Evolutionary conservation across 306 rosid species (phyloP).

Genomic region (Ochetophila trinervis): DNA sequence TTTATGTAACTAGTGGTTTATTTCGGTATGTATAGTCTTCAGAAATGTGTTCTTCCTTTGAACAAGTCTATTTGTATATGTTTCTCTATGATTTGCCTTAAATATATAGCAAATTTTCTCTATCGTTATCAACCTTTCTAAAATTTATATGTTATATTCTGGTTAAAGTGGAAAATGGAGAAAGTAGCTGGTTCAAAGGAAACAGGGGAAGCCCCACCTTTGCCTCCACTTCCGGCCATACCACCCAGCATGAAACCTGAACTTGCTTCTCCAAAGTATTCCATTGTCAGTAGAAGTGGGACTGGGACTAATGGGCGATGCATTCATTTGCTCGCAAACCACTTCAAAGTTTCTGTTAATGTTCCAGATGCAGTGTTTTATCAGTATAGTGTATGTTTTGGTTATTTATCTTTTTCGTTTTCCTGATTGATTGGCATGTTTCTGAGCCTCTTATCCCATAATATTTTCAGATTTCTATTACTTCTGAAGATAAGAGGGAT

Average conservation of each 20-base stretch:
- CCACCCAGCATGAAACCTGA: slow-evolving; percentile 31
- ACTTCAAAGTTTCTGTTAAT: slow-evolving; percentile 54
- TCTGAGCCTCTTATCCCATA: slow-evolving; percentile 18
- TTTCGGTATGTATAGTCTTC: too few relatives aligned
- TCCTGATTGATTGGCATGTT: neutral
- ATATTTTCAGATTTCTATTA: slow-evolving; percentile 58
- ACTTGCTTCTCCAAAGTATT: slow-evolving; percentile 33
- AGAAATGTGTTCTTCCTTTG: neutral
- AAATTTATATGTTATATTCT: slow-evolving; percentile 13
- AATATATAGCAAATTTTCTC: neutral
- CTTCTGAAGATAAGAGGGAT: slow-evolving; percentile 52
- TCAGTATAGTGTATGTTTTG: slow-evolving; percentile 72
- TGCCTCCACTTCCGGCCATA: slow-evolving; percentile 34
- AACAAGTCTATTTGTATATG: neutral
- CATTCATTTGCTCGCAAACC: slow-evolving; percentile 55
- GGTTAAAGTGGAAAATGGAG: slow-evolving; percentile 34
- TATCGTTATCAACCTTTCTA: neutral
- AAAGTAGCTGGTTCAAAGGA: slow-evolving; percentile 24
- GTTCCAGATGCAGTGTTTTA: slow-evolving; percentile 66
- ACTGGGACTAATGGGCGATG: slow-evolving; percentile 54
- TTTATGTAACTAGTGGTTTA: too few relatives aligned
- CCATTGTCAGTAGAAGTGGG: slow-evolving; percentile 52
- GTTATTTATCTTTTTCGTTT: slow-evolving; percentile 13
- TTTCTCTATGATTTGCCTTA: neutral
- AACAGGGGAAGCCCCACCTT: slow-evolving; percentile 28